Conservation (phyloP, 2,329 filamentous ascomycete species). For the Penicillium psychrosexuale region DNA sequence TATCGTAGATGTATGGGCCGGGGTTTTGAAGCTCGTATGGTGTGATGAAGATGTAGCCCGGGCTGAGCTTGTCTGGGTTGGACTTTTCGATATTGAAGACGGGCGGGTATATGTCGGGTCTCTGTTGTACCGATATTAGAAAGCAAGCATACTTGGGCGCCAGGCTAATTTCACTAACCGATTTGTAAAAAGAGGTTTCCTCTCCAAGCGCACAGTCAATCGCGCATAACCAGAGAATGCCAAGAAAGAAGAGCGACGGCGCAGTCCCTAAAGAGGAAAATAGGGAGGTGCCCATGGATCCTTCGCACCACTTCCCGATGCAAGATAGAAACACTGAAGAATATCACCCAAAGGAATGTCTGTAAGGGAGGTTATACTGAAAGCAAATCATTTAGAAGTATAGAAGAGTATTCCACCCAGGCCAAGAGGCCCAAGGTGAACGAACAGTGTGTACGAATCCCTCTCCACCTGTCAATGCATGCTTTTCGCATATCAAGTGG, state of each 20-base stretch:
- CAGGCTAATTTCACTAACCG: slow-evolving; percentile 26
- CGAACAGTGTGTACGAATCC: slow-evolving; percentile 1
- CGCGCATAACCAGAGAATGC: slow-evolving; percentile 21
- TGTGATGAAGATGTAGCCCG: slow-evolving; percentile 52
- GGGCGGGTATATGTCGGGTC: slow-evolving; percentile 41
- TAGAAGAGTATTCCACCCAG: not conserved
- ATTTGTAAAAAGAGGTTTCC: slow-evolving; percentile 37
- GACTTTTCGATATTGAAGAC: slow-evolving; percentile 32
- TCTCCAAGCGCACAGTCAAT: slow-evolving; percentile 23
- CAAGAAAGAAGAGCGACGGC: slow-evolving; percentile 11
- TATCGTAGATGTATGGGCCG: slow-evolving; percentile 53
- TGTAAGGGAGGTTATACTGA: not conserved
- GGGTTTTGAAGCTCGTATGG: slow-evolving; percentile 50
- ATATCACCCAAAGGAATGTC: not conserved
- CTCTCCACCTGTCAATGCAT: slow-evolving; percentile 2
- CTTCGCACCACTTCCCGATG: slow-evolving; percentile 24
- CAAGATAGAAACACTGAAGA: not conserved
- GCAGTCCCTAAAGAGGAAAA: slow-evolving; percentile 12
- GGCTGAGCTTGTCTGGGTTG: slow-evolving; percentile 34
- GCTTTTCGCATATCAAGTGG: not conserved
- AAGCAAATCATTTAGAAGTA: not conserved
- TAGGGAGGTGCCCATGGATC: slow-evolving; percentile 25
- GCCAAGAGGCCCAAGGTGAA: not conserved
- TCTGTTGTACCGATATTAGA: slow-evolving; percentile 20
- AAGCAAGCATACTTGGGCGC: not conserved